phyloP scores from a whole-genome alignment of 192 early-diverging fungal genomes.

The Linnemannia exigua region DNA sequence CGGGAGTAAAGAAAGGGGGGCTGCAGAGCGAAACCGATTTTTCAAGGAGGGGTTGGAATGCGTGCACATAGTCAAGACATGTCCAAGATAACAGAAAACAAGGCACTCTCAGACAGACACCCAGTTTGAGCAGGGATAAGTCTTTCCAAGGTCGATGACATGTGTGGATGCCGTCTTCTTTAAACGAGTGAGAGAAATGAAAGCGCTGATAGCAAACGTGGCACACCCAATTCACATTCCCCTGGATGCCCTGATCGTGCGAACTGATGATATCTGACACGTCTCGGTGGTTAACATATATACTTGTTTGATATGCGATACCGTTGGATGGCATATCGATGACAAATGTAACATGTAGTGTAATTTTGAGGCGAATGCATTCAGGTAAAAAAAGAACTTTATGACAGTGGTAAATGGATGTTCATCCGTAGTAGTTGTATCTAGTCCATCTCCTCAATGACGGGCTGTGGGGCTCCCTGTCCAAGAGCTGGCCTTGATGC shows the following conservation, averaged over 20 bases:
- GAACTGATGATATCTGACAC: neutral
- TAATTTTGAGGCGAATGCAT: neutral
- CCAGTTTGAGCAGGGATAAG: conserved; percentile 2
- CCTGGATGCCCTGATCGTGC: conserved; percentile 4
- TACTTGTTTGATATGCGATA: neutral
- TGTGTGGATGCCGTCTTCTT: too few relatives aligned
- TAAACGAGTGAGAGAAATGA: neutral
- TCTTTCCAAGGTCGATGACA: too few relatives aligned
- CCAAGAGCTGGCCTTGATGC: conserved; percentile 28
- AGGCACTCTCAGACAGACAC: neutral
- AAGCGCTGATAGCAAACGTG: neutral
- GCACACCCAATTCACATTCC: neutral
- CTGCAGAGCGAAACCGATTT: neutral
- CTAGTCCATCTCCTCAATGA: conserved; percentile 53
- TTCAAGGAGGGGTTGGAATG: conserved; percentile 1
- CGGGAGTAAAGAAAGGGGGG: neutral
- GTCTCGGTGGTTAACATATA: too few relatives aligned
- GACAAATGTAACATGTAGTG: neutral
- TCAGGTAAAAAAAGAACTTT: neutral
- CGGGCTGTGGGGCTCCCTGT: conserved; percentile 39
- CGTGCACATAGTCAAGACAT: neutral
- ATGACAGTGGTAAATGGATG: neutral
- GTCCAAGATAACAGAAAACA: neutral
- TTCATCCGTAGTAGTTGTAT: neutral
- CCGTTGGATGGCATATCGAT: neutral